Conservation (phyloP, 1,284 basidiomycete species). For the Ganoderma sinense region DNA sequence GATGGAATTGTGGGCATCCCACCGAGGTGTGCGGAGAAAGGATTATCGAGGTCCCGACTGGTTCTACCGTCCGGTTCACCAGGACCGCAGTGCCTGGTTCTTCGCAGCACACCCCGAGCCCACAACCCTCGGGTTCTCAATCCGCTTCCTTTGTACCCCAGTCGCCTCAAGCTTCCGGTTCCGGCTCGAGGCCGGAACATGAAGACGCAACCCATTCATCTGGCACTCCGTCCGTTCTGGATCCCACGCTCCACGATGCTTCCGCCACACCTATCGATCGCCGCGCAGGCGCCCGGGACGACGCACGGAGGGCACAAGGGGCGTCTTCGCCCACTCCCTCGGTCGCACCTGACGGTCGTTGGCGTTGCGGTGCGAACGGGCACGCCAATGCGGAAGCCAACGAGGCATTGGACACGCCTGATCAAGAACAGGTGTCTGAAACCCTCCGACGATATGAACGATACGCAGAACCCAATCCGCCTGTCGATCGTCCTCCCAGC, state of each 20-base stretch:
- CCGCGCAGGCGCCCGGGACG: background rate
- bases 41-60: background rate
- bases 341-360: constrained; percentile 3
- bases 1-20: background rate
- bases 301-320: background rate
- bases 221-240: background rate
- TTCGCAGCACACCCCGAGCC: background rate
- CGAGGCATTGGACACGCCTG: constrained; percentile 1
- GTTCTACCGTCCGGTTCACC: background rate
- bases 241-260: constrained; percentile 8
- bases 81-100: background rate
- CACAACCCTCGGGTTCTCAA: background rate
- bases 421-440: background rate
- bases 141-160: background rate
- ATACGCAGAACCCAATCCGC: constrained; percentile 7
- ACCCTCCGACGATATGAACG: background rate
- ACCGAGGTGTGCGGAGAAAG: background rate
- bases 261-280: constrained; percentile 11
- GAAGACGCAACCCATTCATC: background rate
- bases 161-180: background rate
- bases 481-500: background rate
- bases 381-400: constrained; percentile 2
- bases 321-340: constrained; percentile 2
- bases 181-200: background rate
- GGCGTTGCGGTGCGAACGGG: constrained; percentile 3